These are phyloP conservation scores for Monosporascus sp. DNA, from an alignment of 2,329 filamentous ascomycete genomes.

Conservation along the genomic window DNA sequence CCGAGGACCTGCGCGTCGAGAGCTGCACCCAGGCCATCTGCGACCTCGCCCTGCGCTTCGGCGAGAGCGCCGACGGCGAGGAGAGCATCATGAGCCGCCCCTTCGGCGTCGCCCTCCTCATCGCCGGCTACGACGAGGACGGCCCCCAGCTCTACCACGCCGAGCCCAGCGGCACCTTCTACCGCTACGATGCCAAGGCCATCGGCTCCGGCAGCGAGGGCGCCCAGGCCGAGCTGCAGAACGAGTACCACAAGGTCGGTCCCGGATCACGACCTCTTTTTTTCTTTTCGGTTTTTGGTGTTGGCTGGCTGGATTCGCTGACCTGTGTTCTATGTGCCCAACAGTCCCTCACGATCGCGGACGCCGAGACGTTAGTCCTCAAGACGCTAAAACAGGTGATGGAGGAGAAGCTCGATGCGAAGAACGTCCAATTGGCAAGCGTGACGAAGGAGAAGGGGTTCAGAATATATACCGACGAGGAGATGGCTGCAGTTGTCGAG, in stretches of 20 bases:
- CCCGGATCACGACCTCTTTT: background rate
- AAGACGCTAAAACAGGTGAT: constrained; percentile 99
- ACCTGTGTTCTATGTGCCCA: background rate
- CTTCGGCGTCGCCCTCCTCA: constrained; percentile 93
- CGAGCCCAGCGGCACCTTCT: constrained; percentile 96
- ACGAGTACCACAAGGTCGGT: constrained; percentile 87
- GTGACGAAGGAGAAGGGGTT: constrained; percentile 98
- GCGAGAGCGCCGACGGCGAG: constrained; percentile 94
- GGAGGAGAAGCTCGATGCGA: constrained; percentile 98
- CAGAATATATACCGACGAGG: constrained; percentile 95
- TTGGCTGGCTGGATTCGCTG: background rate
- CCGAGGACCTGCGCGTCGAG: constrained; percentile 90
- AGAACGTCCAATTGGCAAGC: constrained; percentile 97
- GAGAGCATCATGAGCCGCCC: constrained; percentile 98
- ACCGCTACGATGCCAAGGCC: constrained; percentile 97
- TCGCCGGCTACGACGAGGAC: constrained; percentile 96
- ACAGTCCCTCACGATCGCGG: constrained; percentile 79
- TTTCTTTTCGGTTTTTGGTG: no score
- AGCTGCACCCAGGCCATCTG: constrained; percentile 99
- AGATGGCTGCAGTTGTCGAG: constrained; percentile 91
- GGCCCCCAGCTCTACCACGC: constrained; percentile 96
- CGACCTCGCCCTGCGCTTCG: constrained; percentile 91
- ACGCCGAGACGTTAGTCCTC: constrained; percentile 90
- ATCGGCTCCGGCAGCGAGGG: constrained; percentile 97
- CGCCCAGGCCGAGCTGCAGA: constrained; percentile 95